These are phyloP conservation scores for Hypoxylon sp. DNA, from an alignment of 2,329 filamentous ascomycete genomes.

Conservation along the genomic window DNA sequence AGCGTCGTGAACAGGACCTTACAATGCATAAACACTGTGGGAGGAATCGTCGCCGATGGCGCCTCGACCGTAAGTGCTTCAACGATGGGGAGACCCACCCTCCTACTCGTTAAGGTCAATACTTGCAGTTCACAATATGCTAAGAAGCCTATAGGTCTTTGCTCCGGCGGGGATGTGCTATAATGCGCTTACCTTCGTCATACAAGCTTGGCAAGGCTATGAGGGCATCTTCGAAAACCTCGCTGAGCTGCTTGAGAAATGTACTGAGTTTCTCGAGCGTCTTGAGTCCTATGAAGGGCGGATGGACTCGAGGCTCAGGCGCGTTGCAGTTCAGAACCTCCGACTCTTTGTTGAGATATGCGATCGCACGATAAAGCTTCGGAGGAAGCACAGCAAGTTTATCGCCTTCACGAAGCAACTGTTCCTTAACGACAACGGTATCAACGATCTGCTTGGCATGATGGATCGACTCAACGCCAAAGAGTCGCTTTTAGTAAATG, in stretches of 20 bases:
- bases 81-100: not conserved
- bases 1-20: constrained; percentile 50
- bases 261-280: constrained; percentile 54
- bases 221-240: constrained; percentile 54
- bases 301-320: constrained; percentile 53
- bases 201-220: constrained; percentile 54
- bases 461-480: constrained; percentile 54
- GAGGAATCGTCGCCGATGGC: constrained; percentile 52
- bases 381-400: constrained; percentile 50
- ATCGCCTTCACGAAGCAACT: constrained; percentile 52
- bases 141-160: constrained; percentile 49
- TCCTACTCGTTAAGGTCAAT: constrained; percentile 3
- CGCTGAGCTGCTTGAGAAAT: constrained; percentile 52
- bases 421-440: constrained; percentile 55
- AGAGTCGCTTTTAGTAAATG: constrained; percentile 52
- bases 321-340: constrained; percentile 54
- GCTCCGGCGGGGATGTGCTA: constrained; percentile 54
- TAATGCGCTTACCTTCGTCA: constrained; percentile 55
- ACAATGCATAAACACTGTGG: constrained; percentile 54
- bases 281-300: constrained; percentile 51
- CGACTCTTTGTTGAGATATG: constrained; percentile 55
- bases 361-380: constrained; percentile 51
- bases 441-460: constrained; percentile 51
- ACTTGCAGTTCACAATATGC: constrained; percentile 1
- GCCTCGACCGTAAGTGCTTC: constrained; percentile 46